Base-by-base conservation (phyloP, 2,329 filamentous ascomycete species). In the Colletotrichum siamense region DNA sequence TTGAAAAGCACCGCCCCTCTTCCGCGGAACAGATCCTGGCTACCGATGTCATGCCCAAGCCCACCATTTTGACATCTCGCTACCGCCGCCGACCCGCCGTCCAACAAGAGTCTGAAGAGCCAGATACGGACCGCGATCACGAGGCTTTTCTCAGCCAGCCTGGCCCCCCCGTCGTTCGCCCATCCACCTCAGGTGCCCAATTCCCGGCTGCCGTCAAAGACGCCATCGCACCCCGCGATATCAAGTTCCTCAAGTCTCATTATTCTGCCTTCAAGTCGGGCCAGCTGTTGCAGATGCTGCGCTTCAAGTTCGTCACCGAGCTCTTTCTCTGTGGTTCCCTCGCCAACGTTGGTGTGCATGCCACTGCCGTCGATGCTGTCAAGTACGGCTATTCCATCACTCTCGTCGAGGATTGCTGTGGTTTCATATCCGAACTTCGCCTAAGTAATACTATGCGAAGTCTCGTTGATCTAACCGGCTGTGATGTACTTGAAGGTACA, bases 361-460 rank as follows among this genome's bases (percentile, higher is more conserved):
- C 97, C 9, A 98, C 96, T 1, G 96, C 96, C 5, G 89, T 98
- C 78, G 97, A 98, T 82, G 97, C 96, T 13, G 96, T 95, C 3
- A 92, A 94, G 24, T 94, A 98, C 83, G 97, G 96, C 6, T 93
- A 98, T 81, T 89, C 92, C n/a, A 95, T 98, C 81, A 97, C 94
- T 7, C 88, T 99, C 15, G 88, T 99, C 52, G 93, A 97, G 69
- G 96, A 99, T 83, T 98, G 96, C 83, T 92, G 98, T 71, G 96
- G 96, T 13, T 98, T 94, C 81, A 92, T 95, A 63, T 92, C 89
- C 79, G 91, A 92, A 74, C 84, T 87, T 22, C 92, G 95, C 59
- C 95, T 98, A 79, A 87, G 91, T 61, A 88, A 91, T 78, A 94
- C 96, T 0, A 87, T 98, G 79, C 89, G 90, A 69, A 91, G 92